Percentiles rank a stretch among this genome's conserved stretches.
Conservation (phyloP, 2,329 filamentous ascomycete genomes). For the Colletotrichum gigasporum region DNA sequence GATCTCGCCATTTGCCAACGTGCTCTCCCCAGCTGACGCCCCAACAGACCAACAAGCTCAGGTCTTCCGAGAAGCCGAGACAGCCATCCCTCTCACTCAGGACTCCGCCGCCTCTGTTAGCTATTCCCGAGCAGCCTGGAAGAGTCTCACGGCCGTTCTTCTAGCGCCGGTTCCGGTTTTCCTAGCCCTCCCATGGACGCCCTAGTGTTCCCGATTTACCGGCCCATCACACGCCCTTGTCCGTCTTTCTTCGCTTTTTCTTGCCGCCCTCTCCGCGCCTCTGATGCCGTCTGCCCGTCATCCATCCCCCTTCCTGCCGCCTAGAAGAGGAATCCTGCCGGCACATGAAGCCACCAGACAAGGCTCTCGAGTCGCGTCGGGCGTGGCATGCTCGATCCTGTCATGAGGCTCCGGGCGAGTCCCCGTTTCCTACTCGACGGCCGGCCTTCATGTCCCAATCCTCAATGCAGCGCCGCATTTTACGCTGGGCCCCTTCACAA, state of each 20-base stretch:
- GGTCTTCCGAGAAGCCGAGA: conserved; percentile 6
- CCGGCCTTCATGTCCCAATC: background rate
- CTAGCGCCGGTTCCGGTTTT: conserved; percentile 5
- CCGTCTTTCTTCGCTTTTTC: background rate
- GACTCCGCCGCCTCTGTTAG: background rate
- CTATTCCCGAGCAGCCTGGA: background rate
- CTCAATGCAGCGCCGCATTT: conserved; percentile 7
- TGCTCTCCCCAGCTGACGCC: conserved; percentile 22
- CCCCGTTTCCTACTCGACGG: background rate
- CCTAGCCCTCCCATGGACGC: background rate
- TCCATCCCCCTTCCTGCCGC: background rate
- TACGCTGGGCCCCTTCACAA: background rate
- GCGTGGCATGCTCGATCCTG: background rate
- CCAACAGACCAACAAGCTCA: too few species aligned
- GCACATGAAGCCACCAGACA: background rate
- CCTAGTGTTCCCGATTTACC: too few species aligned
- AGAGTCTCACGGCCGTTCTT: background rate
- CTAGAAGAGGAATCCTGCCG: background rate
- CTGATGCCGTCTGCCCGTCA: background rate
- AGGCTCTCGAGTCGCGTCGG: background rate
- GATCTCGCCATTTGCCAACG: conserved; percentile 22
- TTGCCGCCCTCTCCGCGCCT: background rate
- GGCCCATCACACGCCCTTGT: too few species aligned
- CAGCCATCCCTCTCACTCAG: background rate
- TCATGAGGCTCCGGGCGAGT: conserved; percentile 7